A percentile compares a stretch with the other conserved stretches of the same genome.
Conservation (phyloP, 75 land plant species). For the Adiantum capillusveneris region DNA sequence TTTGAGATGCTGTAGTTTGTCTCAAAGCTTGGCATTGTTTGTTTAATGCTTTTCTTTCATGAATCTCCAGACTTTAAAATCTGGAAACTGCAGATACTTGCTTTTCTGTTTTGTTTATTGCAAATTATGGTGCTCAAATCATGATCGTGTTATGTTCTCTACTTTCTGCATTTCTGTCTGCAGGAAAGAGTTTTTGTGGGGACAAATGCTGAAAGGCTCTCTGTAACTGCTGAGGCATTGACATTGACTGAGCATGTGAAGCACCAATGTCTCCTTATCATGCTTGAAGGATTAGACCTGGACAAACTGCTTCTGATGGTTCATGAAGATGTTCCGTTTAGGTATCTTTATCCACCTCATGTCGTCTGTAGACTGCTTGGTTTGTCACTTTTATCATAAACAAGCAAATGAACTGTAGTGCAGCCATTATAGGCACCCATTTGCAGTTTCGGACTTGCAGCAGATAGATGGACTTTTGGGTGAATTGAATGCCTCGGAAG, state of each 20-base stretch:
- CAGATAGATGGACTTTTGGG: conserved; percentile 67
- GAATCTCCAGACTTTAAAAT: too few relatives aligned
- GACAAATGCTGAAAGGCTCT: conserved; percentile 46
- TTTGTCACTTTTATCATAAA: too few relatives aligned
- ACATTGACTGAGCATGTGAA: conserved; percentile 46
- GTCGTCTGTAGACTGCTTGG: too few relatives aligned
- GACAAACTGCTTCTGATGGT: conserved; percentile 75
- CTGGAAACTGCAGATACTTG: too few relatives aligned
- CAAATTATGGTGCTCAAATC: too few relatives aligned
- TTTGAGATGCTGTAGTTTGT: too few relatives aligned
- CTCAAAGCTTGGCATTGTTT: too few relatives aligned
- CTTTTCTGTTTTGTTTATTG: too few relatives aligned
- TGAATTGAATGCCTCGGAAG: conserved; percentile 38
- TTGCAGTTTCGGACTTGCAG: conserved; percentile 60
- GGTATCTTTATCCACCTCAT: too few relatives aligned
- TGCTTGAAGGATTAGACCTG: conserved; percentile 74
- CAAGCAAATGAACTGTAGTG: too few relatives aligned
- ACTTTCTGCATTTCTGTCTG: neutral
- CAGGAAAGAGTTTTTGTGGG: conserved; percentile 58
- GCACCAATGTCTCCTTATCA: conserved; percentile 66
- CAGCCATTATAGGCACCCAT: conserved; percentile 56
- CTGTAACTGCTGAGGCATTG: conserved; percentile 57
- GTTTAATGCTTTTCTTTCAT: too few relatives aligned
- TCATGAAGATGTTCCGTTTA: conserved; percentile 69
- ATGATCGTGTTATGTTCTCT: neutral